Percentiles rank a stretch among this genome's conserved stretches.
Evolutionary conservation across 2,329 filamentous ascomycete species (phyloP).

Genomic region (Diaporthe citri): DNA sequence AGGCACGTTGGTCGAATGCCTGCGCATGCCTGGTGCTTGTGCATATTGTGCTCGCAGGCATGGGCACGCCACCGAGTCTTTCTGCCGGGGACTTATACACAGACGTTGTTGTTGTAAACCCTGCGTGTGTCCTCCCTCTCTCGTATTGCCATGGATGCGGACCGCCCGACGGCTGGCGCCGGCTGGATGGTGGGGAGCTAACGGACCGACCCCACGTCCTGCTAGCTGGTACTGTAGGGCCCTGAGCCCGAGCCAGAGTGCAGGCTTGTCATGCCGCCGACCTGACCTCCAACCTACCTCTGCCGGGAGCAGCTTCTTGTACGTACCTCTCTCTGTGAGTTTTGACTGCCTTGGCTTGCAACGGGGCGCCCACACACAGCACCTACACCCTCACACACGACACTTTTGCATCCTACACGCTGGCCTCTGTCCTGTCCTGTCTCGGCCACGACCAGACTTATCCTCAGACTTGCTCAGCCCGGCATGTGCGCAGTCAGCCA

Average conservation of each 20-base stretch:
- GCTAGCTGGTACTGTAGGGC: no score
- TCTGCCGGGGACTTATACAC: no score
- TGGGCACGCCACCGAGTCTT: neutral
- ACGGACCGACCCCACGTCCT: constrained; percentile 4
- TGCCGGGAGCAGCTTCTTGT: constrained; percentile 19
- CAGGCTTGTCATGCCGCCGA: neutral
- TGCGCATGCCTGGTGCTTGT: neutral
- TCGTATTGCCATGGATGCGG: neutral
- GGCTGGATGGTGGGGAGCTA: constrained; percentile 6
- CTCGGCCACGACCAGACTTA: constrained; percentile 5
- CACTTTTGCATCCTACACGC: constrained; percentile 1
- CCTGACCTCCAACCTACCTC: constrained; percentile 19
- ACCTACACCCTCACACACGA: neutral
- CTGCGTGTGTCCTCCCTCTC: neutral
- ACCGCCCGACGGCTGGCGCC: constrained; percentile 6
- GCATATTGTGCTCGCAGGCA: neutral
- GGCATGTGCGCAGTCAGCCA: constrained; percentile 19
- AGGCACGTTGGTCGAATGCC: neutral
- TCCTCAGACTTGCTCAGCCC: neutral
- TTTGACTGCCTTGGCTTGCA: constrained; percentile 13
- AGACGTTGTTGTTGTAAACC: neutral
- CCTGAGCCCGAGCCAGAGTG: neutral
- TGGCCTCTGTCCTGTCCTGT: neutral
- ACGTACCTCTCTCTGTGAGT: constrained; percentile 8
- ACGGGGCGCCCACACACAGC: constrained; percentile 8